A percentile compares a stretch with the other conserved stretches of the same genome.
Evolutionary conservation across 2,329 filamentous ascomycete species (phyloP).

Genomic region (Fusarium nygamai): DNA sequence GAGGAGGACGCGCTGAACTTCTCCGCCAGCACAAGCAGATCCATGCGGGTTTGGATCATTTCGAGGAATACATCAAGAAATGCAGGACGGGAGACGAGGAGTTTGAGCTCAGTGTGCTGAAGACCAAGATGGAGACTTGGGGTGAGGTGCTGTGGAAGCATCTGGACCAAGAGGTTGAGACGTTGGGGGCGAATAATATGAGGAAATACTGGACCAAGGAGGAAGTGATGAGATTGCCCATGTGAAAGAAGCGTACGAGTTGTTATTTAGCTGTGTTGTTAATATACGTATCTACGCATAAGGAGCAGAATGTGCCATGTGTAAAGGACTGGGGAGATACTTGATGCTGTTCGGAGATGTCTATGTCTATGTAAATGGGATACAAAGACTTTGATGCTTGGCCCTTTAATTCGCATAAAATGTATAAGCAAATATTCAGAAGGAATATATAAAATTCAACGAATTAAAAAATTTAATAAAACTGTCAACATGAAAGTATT

Average conservation of each 20-base stretch:
- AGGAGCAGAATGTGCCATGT: neutral
- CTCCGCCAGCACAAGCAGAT: conserved; percentile 81
- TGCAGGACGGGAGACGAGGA: conserved; percentile 72
- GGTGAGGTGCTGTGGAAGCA: conserved; percentile 83
- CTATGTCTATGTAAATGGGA: neutral
- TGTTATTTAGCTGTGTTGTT: conserved; percentile 5
- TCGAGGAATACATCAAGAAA: conserved; percentile 71
- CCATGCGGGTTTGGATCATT: conserved; percentile 75
- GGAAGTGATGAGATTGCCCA: conserved; percentile 77
- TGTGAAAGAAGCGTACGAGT: conserved; percentile 55
- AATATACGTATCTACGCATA: neutral
- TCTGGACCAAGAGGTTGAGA: conserved; percentile 83
- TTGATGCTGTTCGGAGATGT: neutral
- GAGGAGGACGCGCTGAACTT: conserved; percentile 63
- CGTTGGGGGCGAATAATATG: conserved; percentile 85
- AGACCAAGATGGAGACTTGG: conserved; percentile 79
- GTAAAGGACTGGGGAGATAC: neutral
- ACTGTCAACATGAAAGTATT: too few relatives aligned
- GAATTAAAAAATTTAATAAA: too few relatives aligned
- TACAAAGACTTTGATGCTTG: neutral
- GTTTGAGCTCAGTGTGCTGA: conserved; percentile 67
- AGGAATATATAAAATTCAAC: too few relatives aligned
- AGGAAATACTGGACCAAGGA: conserved; percentile 80
- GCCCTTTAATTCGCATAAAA: fast-evolving
- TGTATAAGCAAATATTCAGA: neutral